Evolutionary conservation across 2,329 filamentous ascomycete species (phyloP).

Genomic region (Alternaria sp.): DNA sequence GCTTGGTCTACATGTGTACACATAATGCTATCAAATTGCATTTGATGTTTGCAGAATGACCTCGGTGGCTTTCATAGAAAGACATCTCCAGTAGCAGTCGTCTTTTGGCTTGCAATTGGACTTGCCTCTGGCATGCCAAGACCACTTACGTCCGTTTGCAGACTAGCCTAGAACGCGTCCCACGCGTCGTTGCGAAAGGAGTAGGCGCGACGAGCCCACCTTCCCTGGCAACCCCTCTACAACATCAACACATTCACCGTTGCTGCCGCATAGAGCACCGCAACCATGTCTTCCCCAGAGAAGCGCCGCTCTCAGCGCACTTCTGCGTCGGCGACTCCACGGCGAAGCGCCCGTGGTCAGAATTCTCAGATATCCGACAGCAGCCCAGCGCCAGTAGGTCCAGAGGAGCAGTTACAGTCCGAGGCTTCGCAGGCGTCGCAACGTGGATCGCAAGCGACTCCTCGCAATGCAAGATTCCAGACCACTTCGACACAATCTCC

Average conservation of each 20-base stretch:
- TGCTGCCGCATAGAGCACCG: slow-evolving; percentile 8
- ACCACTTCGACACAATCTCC: slow-evolving; percentile 68
- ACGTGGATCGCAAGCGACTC: slow-evolving; percentile 52
- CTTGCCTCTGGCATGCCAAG: slow-evolving; percentile 4
- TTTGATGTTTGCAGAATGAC: neutral
- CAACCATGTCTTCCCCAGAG: slow-evolving; percentile 67
- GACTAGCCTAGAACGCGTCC: slow-evolving; percentile 34
- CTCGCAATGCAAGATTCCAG: slow-evolving; percentile 53
- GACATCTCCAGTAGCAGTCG: neutral
- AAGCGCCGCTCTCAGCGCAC: slow-evolving; percentile 61
- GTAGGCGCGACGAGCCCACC: slow-evolving; percentile 23
- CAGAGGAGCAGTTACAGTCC: slow-evolving; percentile 52
- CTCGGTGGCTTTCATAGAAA: neutral
- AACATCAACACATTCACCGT: slow-evolving; percentile 8
- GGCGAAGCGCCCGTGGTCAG: slow-evolving; percentile 59
- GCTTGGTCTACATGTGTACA: neutral
- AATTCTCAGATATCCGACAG: slow-evolving; percentile 62
- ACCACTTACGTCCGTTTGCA: slow-evolving; percentile 11
- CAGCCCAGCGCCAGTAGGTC: slow-evolving; percentile 53
- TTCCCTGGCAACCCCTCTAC: slow-evolving; percentile 17
- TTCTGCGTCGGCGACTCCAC: slow-evolving; percentile 62
- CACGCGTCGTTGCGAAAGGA: slow-evolving; percentile 23
- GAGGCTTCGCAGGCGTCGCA: slow-evolving; percentile 51
- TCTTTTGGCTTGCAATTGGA: neutral
- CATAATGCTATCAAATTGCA: neutral